A percentile compares a stretch with the other conserved stretches of the same genome.
Conservation (phyloP, 345 rosid genomes). For the Arabidopsis arenosa region DNA sequence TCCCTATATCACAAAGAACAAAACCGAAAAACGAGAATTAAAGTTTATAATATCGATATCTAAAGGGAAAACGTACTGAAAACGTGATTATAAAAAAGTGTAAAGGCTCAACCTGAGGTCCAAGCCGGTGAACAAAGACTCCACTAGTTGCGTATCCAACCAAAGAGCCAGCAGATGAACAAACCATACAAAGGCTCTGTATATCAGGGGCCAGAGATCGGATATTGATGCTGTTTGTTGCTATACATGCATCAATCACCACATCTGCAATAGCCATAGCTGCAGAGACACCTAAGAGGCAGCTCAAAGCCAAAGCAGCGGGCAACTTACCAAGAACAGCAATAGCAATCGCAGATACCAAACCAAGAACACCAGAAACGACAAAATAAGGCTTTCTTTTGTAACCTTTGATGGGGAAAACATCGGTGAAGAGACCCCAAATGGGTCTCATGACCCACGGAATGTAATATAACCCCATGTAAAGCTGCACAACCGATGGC, state of each 20-base stretch:
- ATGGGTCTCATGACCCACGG: constrained; percentile 85
- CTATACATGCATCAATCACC: constrained; percentile 87
- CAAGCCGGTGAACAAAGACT: constrained; percentile 68
- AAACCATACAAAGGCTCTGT: constrained; percentile 81
- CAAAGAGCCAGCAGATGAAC: constrained; percentile 82
- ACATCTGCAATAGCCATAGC: constrained; percentile 86
- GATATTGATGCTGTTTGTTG: constrained; percentile 66
- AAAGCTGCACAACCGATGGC: constrained; percentile 78
- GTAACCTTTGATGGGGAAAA: constrained; percentile 72
- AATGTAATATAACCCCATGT: constrained; percentile 71
- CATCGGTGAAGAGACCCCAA: constrained; percentile 83
- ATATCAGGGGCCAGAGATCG: constrained; percentile 73
- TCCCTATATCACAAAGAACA: constrained; percentile 51
- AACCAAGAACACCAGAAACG: constrained; percentile 67
- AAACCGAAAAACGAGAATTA: neutral
- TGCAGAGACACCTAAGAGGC: constrained; percentile 69
- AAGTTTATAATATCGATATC: neutral
- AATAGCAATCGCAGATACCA: constrained; percentile 57
- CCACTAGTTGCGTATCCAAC: constrained; percentile 77
- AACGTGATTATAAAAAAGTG: neutral
- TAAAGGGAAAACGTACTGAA: neutral
- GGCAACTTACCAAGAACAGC: constrained; percentile 57
- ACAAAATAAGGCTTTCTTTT: constrained; percentile 75
- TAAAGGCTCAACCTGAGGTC: constrained; percentile 62
- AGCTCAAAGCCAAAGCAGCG: constrained; percentile 58